Conservation (phyloP, 805 yeast genomes). For the Monosporozyma unispora region DNA sequence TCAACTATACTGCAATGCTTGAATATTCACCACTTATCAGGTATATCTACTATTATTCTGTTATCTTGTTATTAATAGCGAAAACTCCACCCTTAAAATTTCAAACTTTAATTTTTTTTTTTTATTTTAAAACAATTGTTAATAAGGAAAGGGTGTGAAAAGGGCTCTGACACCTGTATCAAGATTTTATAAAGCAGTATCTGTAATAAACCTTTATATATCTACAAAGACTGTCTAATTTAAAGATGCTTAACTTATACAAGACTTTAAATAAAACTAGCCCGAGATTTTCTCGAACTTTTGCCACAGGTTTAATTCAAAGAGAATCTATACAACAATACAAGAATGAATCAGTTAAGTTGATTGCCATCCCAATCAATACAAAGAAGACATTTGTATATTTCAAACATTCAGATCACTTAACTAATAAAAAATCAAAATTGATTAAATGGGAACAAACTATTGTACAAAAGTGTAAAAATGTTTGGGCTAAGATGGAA, state of each 20-base stretch:
- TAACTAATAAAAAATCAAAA: constrained; percentile 31
- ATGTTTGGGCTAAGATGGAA: constrained; percentile 55
- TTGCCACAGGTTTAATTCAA: not conserved
- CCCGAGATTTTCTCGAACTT: not conserved
- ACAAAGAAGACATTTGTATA: constrained; percentile 51
- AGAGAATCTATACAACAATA: constrained; percentile 5
- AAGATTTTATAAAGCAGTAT: no score
- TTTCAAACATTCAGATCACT: constrained; percentile 46
- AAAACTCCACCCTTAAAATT: no score
- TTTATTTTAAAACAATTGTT: no score
- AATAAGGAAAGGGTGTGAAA: no score
- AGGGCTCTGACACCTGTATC: no score
- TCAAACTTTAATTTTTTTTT: no score
- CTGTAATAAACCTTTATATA: no score
- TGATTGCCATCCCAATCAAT: constrained; percentile 68
- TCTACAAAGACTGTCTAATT: no score
- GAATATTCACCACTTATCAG: no score
- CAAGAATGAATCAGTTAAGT: constrained; percentile 40
- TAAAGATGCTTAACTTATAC: not conserved
- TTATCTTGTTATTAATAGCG: no score
- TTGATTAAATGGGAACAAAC: constrained; percentile 36
- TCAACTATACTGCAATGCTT: no score
- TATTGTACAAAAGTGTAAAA: constrained; percentile 41
- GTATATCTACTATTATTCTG: no score
- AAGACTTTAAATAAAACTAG: not conserved